phyloP scores from a whole-genome alignment of 1,284 basidiomycete genomes.

The Dichomitus squalens region DNA sequence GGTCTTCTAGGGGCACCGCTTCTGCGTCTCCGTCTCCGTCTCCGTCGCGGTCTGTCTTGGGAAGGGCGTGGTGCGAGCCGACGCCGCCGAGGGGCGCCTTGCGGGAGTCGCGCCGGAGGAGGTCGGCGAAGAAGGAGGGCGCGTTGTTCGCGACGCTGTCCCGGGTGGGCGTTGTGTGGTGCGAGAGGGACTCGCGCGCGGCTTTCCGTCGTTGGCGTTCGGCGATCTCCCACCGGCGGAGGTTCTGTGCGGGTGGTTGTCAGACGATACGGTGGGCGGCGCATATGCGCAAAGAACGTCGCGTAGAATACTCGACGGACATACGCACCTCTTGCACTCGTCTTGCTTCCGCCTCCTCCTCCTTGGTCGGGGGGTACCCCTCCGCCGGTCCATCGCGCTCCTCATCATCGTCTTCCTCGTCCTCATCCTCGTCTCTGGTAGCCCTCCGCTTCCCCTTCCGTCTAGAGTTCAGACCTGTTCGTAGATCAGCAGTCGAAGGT shows the following conservation, averaged over 20 bases:
- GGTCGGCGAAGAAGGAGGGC: conserved; percentile 54
- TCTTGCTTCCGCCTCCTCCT: conserved; percentile 66
- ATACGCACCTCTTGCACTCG: conserved; percentile 66
- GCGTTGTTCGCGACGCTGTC: conserved; percentile 20
- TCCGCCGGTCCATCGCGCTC: conserved; percentile 28
- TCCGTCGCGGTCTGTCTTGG: conserved; percentile 42
- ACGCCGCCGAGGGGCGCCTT: conserved; percentile 35
- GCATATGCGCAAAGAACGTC: too few species aligned
- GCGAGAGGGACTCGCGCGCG: conserved; percentile 51
- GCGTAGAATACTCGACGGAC: neutral
- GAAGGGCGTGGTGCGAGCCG: conserved; percentile 36
- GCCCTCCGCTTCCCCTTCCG: conserved; percentile 33
- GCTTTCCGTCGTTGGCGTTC: conserved; percentile 70
- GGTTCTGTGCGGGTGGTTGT: conserved; percentile 47
- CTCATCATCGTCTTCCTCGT: conserved; percentile 34
- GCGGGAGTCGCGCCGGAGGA: conserved; percentile 45
- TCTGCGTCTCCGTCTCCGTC: conserved; percentile 39
- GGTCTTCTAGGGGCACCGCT: conserved; percentile 51
- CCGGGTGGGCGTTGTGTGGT: conserved; percentile 27
- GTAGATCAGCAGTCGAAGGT: neutral
- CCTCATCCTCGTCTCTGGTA: conserved; percentile 27
- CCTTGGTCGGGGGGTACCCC: conserved; percentile 66
- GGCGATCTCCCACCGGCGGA: conserved; percentile 71
- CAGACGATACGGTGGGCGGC: too few species aligned
- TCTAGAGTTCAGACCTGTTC: neutral